phyloP scores from a whole-genome alignment of 805 yeast genomes.

The Metschnikowia reukaufii region DNA sequence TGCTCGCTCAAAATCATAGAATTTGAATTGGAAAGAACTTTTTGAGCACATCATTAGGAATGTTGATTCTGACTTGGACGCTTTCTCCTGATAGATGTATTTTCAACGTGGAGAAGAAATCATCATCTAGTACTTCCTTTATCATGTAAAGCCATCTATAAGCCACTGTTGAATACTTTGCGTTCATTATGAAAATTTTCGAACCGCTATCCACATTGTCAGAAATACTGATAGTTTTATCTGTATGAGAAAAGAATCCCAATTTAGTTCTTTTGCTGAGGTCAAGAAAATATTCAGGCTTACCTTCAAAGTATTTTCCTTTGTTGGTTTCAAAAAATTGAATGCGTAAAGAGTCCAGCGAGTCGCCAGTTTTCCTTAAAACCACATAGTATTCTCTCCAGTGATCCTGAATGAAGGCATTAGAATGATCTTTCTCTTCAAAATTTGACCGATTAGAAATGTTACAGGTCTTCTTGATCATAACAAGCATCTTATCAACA shows the following conservation, averaged over 20 bases:
- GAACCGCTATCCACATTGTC: slow-evolving; percentile 26
- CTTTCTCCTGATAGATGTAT: slow-evolving; percentile 49
- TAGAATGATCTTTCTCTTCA: slow-evolving; percentile 51
- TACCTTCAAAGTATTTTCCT: slow-evolving; percentile 24
- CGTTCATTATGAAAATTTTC: slow-evolving; percentile 53
- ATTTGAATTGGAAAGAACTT: slow-evolving; percentile 11
- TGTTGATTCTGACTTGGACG: slow-evolving; percentile 41
- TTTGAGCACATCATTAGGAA: slow-evolving; percentile 37
- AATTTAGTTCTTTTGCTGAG: slow-evolving; percentile 31
- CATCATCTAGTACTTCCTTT: slow-evolving; percentile 43
- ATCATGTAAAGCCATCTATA: slow-evolving; percentile 65
- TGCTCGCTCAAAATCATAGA: slow-evolving; percentile 13
- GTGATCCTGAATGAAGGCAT: slow-evolving; percentile 59
- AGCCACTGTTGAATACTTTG: slow-evolving; percentile 53
- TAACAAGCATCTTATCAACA: slow-evolving; percentile 67
- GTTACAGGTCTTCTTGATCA: slow-evolving; percentile 46
- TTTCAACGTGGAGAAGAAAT: slow-evolving; percentile 26
- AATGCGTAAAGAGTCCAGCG: slow-evolving; percentile 52
- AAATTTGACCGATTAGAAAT: slow-evolving; percentile 23
- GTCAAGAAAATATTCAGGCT: slow-evolving; percentile 24
- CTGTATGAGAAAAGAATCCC: slow-evolving; percentile 62
- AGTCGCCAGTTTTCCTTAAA: slow-evolving; percentile 58
- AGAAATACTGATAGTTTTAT: slow-evolving; percentile 63
- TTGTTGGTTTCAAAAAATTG: slow-evolving; percentile 59
- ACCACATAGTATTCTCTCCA: slow-evolving; percentile 83